Evolutionary conservation across 225 moss, liverwort and hornwort species (phyloP).

Genomic region (Bryum argenteum): DNA sequence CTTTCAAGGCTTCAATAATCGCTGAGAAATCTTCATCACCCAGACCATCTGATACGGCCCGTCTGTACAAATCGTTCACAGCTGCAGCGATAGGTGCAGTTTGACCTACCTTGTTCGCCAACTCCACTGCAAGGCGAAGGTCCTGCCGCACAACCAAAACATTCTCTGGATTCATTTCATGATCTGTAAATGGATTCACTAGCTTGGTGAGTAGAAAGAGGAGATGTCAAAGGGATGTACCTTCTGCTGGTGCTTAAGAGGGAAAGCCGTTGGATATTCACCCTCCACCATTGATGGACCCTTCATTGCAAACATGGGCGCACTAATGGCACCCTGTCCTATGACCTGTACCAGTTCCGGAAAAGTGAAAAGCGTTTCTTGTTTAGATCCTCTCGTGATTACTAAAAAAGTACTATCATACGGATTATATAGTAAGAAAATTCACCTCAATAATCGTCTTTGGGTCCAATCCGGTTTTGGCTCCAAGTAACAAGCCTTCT

Average conservation of each 20-base stretch:
- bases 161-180: not conserved
- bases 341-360: conserved; percentile 57
- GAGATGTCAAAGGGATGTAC: conserved; percentile 30
- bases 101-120: conserved; percentile 68
- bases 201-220: not conserved
- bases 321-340: conserved; percentile 72
- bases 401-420: conserved; percentile 12
- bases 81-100: conserved; percentile 73
- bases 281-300: conserved; percentile 75
- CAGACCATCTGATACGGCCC: conserved; percentile 60
- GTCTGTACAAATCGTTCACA: conserved; percentile 70
- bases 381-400: not conserved
- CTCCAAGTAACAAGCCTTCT: conserved; percentile 79
- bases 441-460: conserved; percentile 79
- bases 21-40: conserved; percentile 93
- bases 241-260: conserved; percentile 97
- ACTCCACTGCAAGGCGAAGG: conserved; percentile 76
- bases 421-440: not conserved
- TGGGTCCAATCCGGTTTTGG: conserved; percentile 78
- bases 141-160: conserved; percentile 51
- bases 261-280: conserved; percentile 74
- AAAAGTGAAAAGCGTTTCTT: not conserved
- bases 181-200: conserved; percentile 1
- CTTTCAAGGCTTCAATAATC: conserved; percentile 83
- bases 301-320: conserved; percentile 92